Percentiles rank a stretch among this genome's conserved stretches.
Evolutionary conservation across 2,329 filamentous ascomycete genomes (phyloP).

Genomic region (Westerdykella ornata): DNA sequence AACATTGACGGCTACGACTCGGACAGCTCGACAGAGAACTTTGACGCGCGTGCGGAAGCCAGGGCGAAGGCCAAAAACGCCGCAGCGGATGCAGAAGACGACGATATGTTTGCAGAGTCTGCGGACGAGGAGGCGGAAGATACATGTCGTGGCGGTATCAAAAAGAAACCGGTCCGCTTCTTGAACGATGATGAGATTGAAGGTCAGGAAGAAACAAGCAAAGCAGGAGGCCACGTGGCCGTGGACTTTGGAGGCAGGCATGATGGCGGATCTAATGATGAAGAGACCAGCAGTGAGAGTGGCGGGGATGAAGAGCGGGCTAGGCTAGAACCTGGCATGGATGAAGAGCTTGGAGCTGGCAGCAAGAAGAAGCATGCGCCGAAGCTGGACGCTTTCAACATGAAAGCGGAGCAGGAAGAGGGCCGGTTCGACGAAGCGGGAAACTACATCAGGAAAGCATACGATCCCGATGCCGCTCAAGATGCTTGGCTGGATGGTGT

Average conservation of each 20-base stretch:
- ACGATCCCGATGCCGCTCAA: slow-evolving; percentile 81
- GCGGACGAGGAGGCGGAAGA: slow-evolving; percentile 50
- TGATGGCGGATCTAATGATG: slow-evolving; percentile 49
- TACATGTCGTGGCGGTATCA: slow-evolving; percentile 49
- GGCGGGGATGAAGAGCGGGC: slow-evolving; percentile 61
- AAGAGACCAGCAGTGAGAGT: slow-evolving; percentile 53
- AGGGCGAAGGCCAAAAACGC: slow-evolving; percentile 44
- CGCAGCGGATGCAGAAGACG: slow-evolving; percentile 46
- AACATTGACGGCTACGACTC: slow-evolving; percentile 97
- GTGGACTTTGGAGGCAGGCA: slow-evolving; percentile 48
- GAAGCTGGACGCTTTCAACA: slow-evolving; percentile 93
- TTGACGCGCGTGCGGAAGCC: slow-evolving; percentile 64
- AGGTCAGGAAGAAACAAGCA: slow-evolving; percentile 69
- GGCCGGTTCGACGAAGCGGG: slow-evolving; percentile 85
- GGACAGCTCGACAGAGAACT: slow-evolving; percentile 85
- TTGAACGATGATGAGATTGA: slow-evolving; percentile 61
- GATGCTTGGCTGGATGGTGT: slow-evolving; percentile 90
- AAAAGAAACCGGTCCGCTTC: slow-evolving; percentile 57
- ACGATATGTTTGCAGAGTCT: slow-evolving; percentile 76
- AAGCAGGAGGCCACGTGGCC: slow-evolving; percentile 62
- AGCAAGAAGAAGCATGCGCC: slow-evolving; percentile 89
- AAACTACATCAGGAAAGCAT: slow-evolving; percentile 85
- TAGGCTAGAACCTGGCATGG: slow-evolving; percentile 60
- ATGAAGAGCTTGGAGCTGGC: slow-evolving; percentile 84
- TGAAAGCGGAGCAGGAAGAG: slow-evolving; percentile 83